A percentile compares a stretch with the other conserved stretches of the same genome.
Conservation (phyloP, 352 stramenopile genomes). For the Aphanomyces stellatus region DNA sequence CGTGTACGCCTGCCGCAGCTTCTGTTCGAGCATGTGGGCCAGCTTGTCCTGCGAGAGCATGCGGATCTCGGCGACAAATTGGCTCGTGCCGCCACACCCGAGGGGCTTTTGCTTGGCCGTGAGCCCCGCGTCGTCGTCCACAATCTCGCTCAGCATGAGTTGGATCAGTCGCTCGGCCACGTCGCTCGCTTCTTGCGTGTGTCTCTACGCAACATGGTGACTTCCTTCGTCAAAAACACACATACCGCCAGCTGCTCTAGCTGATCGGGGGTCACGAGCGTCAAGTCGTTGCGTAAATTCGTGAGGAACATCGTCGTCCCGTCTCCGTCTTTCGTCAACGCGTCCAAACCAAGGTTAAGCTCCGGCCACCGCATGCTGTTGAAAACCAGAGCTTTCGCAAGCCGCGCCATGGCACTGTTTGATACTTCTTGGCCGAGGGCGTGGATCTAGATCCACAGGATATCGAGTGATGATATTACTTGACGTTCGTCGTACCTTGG, state of each 20-base stretch:
- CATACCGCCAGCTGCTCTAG: conserved; percentile 8
- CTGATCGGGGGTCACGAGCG: background rate
- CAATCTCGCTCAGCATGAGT: conserved; percentile 45
- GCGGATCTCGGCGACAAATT: conserved; percentile 55
- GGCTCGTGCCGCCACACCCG: conserved; percentile 54
- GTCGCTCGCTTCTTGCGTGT: conserved; percentile 5
- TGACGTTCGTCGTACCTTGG: background rate
- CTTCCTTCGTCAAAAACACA: background rate
- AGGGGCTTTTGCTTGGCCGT: conserved; percentile 34
- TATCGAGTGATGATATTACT: background rate
- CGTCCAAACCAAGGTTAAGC: background rate
- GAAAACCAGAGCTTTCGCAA: conserved; percentile 1
- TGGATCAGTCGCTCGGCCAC: conserved; percentile 39
- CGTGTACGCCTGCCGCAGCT: background rate
- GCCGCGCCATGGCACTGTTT: background rate
- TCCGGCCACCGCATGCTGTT: conserved; percentile 19
- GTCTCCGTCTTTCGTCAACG: background rate
- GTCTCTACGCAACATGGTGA: background rate
- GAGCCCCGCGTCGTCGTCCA: conserved; percentile 54
- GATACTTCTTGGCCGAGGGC: background rate
- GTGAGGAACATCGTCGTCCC: conserved; percentile 2
- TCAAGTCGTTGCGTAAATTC: conserved; percentile 3
- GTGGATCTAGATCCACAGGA: no score
- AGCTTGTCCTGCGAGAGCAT: conserved; percentile 34
- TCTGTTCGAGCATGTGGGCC: conserved; percentile 30